Evolutionary conservation across 1,139 yeast genomes (phyloP).

Genomic region (Pichia sp.): DNA sequence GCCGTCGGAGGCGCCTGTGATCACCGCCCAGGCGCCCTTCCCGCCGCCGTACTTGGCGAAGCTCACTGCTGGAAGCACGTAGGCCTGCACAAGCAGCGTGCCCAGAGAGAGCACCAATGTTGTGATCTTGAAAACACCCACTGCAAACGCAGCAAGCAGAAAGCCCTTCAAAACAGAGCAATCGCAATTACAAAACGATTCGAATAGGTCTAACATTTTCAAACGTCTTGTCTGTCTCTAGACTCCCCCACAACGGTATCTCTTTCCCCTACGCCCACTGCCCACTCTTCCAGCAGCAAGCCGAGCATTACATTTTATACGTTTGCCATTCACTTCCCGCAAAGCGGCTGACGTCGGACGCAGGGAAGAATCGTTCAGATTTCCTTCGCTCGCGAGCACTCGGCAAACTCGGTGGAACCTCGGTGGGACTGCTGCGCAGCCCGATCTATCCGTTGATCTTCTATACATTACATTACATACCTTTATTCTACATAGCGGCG

Average conservation of each 20-base stretch:
- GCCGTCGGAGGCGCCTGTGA: slow-evolving; percentile 98
- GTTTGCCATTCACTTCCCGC: not conserved
- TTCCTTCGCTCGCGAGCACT: not conserved
- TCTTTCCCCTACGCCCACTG: not conserved
- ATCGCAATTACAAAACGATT: slow-evolving; percentile 7
- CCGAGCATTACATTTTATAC: not conserved
- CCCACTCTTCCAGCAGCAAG: not conserved
- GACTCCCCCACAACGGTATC: not conserved
- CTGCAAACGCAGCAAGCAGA: slow-evolving; percentile 36
- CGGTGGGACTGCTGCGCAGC: no score
- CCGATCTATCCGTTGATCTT: no score
- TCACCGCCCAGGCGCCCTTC: slow-evolving; percentile 74
- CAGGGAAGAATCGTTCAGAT: not conserved
- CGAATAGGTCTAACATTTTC: not conserved
- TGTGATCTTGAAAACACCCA: slow-evolving; percentile 52
- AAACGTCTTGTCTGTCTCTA: not conserved
- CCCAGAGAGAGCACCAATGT: slow-evolving; percentile 37
- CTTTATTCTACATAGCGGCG: no score
- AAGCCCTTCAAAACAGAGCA: slow-evolving; percentile 25
- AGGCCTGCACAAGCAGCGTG: slow-evolving; percentile 51
- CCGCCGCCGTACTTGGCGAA: slow-evolving; percentile 68
- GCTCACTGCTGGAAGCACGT: slow-evolving; percentile 59
- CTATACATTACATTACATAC: not conserved
- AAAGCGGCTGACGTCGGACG: not conserved
- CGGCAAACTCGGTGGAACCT: not conserved